A percentile compares a stretch with the other conserved stretches of the same genome.
phyloP scores from a whole-genome alignment of 73 alveolate genomes.

The Effrenium voratum region DNA sequence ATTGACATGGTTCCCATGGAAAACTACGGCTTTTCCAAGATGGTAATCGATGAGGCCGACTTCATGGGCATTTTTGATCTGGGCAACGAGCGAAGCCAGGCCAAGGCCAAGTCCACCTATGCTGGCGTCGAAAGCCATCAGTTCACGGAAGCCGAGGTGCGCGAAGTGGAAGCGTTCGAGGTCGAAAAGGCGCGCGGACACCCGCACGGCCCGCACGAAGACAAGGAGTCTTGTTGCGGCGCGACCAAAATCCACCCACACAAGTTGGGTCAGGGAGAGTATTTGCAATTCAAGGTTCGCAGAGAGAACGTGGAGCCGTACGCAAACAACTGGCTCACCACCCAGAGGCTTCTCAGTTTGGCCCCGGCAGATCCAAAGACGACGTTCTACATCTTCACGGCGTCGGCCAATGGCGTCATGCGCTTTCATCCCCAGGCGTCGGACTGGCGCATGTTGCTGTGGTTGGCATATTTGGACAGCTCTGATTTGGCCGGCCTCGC shows the following conservation, averaged over 20 bases:
- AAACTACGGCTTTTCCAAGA: background rate
- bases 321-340: background rate
- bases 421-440: background rate
- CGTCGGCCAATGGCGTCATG: background rate
- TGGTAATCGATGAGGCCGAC: background rate
- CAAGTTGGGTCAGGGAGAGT: slow-evolving; percentile 14
- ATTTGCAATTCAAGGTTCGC: background rate
- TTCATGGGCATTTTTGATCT: background rate
- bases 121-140: background rate
- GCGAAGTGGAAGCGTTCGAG: background rate
- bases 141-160: background rate
- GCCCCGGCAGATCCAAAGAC: background rate
- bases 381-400: background rate
- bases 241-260: background rate
- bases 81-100: background rate
- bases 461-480: background rate
- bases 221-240: background rate
- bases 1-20: background rate
- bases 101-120: background rate
- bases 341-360: background rate
- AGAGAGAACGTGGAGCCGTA: slow-evolving; percentile 4
- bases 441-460: slow-evolving; percentile 16
- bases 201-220: background rate
- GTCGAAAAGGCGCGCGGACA: background rate
- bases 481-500: background rate